Conservation (phyloP, 2,329 filamentous ascomycete genomes). For the Pseudogymnoascus sp. region DNA sequence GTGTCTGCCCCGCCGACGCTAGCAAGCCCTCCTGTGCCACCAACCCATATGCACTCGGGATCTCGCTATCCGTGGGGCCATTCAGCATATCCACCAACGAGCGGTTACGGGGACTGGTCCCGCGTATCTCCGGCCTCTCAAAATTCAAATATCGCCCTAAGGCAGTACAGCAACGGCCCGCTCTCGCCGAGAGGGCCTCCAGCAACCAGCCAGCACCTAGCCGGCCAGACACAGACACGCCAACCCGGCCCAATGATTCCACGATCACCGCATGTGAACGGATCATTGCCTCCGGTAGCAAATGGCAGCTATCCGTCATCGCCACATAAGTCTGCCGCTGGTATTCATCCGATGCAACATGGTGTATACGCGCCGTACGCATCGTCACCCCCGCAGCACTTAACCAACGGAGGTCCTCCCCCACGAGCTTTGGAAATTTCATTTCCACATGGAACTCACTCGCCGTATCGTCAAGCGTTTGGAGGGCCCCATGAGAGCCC, state of each 20-base stretch:
- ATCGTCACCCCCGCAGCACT: slow-evolving; percentile 26
- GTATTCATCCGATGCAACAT: slow-evolving; percentile 20
- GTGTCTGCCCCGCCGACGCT: slow-evolving; percentile 12
- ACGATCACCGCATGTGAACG: slow-evolving; percentile 36
- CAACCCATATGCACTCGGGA: slow-evolving; percentile 25
- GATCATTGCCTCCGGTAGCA: slow-evolving; percentile 34
- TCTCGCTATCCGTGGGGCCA: slow-evolving; percentile 24
- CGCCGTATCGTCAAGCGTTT: slow-evolving; percentile 34
- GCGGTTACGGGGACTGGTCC: slow-evolving; percentile 41
- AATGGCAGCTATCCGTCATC: slow-evolving; percentile 33
- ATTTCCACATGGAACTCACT: slow-evolving; percentile 37
- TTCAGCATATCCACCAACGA: slow-evolving; percentile 31
- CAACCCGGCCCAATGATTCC: slow-evolving; percentile 23
- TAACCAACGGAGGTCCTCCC: slow-evolving; percentile 29
- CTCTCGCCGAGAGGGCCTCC: slow-evolving; percentile 21
- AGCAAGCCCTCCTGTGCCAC: slow-evolving; percentile 24
- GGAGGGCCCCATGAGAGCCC: slow-evolving; percentile 23
- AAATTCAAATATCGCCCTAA: slow-evolving; percentile 27
- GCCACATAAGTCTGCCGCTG: slow-evolving; percentile 18
- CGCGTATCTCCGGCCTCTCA: slow-evolving; percentile 42
- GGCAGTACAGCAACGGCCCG: slow-evolving; percentile 42
- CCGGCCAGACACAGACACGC: slow-evolving; percentile 17
- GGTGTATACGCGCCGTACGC: slow-evolving; percentile 23
- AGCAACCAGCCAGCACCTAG: slow-evolving; percentile 19
- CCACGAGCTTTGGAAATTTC: slow-evolving; percentile 38